A percentile compares a stretch with the other conserved stretches of the same genome.
These are phyloP conservation scores for Calonectria hawksworthii DNA, from an alignment of 2,329 filamentous ascomycete genomes.

Conservation along the genomic window DNA sequence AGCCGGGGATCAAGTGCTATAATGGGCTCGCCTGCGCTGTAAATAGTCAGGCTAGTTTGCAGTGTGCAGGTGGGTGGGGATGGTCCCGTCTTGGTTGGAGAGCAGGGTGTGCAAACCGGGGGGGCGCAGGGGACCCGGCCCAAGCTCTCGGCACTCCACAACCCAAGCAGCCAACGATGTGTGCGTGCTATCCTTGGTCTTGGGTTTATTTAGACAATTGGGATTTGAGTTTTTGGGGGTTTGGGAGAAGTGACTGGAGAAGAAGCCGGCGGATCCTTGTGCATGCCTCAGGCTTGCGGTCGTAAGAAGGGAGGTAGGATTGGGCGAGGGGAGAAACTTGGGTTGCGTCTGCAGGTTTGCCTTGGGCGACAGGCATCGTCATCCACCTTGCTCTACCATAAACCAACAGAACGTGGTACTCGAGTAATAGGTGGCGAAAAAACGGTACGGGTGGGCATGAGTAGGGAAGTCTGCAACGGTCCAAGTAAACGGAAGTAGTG, in stretches of 20 bases:
- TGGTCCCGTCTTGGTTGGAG: background rate
- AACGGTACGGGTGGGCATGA: background rate
- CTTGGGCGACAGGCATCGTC: slow-evolving; percentile 1
- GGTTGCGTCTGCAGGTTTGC: background rate
- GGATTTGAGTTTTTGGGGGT: slow-evolving; percentile 5
- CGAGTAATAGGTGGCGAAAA: background rate
- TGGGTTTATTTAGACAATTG: slow-evolving; percentile 11
- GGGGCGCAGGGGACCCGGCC: slow-evolving; percentile 21
- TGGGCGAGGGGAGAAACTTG: slow-evolving; percentile 7
- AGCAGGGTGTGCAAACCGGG: slow-evolving; percentile 19
- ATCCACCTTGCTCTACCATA: background rate
- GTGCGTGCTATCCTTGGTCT: slow-evolving; percentile 11
- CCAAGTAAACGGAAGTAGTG: background rate
- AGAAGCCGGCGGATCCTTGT: slow-evolving; percentile 2
- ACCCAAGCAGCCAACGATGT: slow-evolving; percentile 18
- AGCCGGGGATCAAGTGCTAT: slow-evolving; percentile 24
- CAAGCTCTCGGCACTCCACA: slow-evolving; percentile 25
- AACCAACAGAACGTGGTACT: background rate
- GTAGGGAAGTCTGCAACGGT: background rate
- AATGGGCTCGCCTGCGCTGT: slow-evolving; percentile 20
- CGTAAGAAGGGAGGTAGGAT: background rate
- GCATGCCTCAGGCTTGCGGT: slow-evolving; percentile 18
- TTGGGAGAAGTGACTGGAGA: slow-evolving; percentile 1
- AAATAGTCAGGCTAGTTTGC: slow-evolving; percentile 25
- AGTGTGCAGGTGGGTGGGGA: slow-evolving; percentile 23